Percentiles rank a stretch among this genome's conserved stretches.
Evolutionary conservation across 75 land plant species (phyloP).

Genomic region (Picea glauca): DNA sequence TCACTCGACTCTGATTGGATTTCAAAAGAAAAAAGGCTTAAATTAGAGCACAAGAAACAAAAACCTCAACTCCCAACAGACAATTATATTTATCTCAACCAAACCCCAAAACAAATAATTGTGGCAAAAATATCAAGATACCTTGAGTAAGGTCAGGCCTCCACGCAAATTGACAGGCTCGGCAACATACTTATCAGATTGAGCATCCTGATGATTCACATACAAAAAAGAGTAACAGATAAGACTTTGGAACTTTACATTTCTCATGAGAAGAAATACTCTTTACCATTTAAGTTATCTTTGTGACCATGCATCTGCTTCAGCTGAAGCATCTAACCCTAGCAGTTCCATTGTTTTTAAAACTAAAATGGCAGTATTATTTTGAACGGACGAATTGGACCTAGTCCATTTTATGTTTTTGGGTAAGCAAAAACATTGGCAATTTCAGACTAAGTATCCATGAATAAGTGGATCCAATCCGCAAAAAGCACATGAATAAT

Average conservation of each 20-base stretch:
- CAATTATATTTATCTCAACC: not conserved
- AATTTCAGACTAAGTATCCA: no score
- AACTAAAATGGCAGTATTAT: not conserved
- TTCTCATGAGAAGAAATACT: not conserved
- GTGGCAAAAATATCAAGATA: constrained; percentile 9
- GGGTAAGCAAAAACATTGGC: no score
- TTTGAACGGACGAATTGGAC: not conserved
- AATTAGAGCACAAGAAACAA: not conserved
- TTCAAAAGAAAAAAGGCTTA: not conserved
- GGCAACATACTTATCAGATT: constrained; percentile 52
- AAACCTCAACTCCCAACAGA: not conserved
- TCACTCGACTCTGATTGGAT: constrained; percentile 67
- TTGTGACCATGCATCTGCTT: not conserved
- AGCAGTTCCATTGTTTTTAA: not conserved
- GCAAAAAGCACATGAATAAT: no score
- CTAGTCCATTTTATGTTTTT: no score
- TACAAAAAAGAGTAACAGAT: not conserved
- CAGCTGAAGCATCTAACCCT: not conserved
- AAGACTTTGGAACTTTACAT: not conserved
- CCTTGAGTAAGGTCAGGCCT: constrained; percentile 60
- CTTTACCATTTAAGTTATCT: no score
- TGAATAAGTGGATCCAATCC: no score
- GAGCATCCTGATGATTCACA: constrained; percentile 35
- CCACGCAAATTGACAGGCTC: constrained; percentile 69
- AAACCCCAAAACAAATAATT: not conserved